These are phyloP conservation scores for Salix purpurea DNA, from an alignment of 345 rosid genomes.

Conservation along the genomic window DNA sequence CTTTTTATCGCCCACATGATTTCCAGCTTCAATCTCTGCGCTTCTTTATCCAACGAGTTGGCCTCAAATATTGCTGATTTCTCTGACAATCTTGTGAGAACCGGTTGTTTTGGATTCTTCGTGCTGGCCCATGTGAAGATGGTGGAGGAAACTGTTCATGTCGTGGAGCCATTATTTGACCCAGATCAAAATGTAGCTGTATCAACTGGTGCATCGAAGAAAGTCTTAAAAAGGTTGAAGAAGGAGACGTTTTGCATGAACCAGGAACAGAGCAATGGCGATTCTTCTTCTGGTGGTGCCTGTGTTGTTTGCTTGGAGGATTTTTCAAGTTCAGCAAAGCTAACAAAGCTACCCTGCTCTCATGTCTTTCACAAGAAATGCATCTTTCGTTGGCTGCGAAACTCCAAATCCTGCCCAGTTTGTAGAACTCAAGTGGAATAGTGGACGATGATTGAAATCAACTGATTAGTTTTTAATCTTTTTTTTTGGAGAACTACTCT, in stretches of 20 bases:
- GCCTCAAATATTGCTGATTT: background rate
- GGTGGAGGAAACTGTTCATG: background rate
- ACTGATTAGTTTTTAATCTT: background rate
- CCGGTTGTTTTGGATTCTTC: background rate
- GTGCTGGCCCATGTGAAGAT: background rate
- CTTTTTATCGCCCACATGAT: background rate
- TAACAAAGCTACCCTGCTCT: background rate
- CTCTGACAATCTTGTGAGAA: background rate
- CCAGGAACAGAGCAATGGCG: background rate
- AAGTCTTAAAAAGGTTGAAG: background rate
- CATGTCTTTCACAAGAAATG: background rate
- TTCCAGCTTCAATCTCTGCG: background rate
- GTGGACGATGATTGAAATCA: background rate
- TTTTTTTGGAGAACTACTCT: background rate
- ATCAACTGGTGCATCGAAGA: background rate
- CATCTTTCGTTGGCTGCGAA: background rate
- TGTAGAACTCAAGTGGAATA: background rate
- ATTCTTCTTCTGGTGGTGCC: background rate
- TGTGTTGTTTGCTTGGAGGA: background rate
- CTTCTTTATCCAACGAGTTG: background rate
- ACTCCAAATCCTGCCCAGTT: background rate
- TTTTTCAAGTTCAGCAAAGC: background rate
- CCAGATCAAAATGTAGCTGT: background rate
- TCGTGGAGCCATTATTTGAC: background rate
- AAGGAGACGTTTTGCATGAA: background rate